Evolutionary conservation across 148 eudicot genomes (phyloP).

Genomic region (Mesembryanthemum crystallinum): DNA sequence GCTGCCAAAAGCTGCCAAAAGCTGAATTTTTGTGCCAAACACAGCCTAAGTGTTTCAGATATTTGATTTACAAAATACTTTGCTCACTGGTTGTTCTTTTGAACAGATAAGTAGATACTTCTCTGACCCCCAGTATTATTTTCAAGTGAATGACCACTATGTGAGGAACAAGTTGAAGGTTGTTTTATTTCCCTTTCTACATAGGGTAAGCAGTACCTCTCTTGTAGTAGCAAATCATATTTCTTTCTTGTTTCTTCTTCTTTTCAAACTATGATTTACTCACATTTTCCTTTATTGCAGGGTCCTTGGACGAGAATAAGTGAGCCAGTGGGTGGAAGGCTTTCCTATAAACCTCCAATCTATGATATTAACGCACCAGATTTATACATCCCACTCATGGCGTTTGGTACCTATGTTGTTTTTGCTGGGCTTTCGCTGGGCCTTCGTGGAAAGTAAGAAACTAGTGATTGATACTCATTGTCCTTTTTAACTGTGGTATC

Average conservation of each 20-base stretch:
- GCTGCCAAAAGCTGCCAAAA: no score
- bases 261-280: not conserved
- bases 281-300: constrained; percentile 22
- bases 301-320: constrained; percentile 98
- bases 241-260: not conserved
- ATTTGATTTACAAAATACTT: no score
- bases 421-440: constrained; percentile 85
- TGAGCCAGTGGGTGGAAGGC: constrained; percentile 92
- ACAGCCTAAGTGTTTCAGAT: no score
- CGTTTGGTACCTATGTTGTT: constrained; percentile 87
- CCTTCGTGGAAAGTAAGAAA: constrained; percentile 80
- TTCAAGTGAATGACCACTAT: constrained; percentile 95
- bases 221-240: not conserved
- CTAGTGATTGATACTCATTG: not conserved
- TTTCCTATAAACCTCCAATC: constrained; percentile 91
- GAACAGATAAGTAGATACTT: constrained; percentile 78
- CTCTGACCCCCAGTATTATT: constrained; percentile 93
- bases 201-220: constrained; percentile 61
- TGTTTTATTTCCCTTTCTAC: constrained; percentile 83
- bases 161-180: constrained; percentile 96
- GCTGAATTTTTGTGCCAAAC: no score
- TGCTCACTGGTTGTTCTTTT: not conserved
- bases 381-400: constrained; percentile 87
- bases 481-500: not conserved
- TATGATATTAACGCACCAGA: constrained; percentile 92